Base-by-base conservation (phyloP, 208 protist species). In the Angomonas deanei region DNA sequence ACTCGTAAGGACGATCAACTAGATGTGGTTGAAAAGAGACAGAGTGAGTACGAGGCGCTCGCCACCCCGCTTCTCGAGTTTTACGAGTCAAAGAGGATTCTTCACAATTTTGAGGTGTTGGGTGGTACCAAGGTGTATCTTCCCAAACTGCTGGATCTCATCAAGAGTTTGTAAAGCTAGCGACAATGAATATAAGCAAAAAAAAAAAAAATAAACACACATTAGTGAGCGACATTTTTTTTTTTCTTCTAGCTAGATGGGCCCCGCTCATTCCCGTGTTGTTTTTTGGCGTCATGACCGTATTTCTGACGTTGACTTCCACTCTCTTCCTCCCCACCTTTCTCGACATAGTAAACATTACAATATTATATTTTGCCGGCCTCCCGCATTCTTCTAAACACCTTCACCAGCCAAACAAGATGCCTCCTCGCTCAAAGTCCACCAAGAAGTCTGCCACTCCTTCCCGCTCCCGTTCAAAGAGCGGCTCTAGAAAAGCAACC, bases 61-160 rank as follows among this genome's bases (percentile, higher is more conserved):
- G 70, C 88, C 13, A 47, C 55, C 31, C 88, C 88, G 4, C 50
- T 94, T 5, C 65, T 87, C 2, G 34, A 64, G 2, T 92, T 86
- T 50, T 94, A 94, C 66, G 21, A 58, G n/a, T 56, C 77, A 6
- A 78, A 88, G 48, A 64, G 71, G 28, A 53, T 88, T 33, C 53
- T 92, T 23, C 74, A 81, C 61, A 66, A 82, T 36, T 94, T 94
- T 38, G 56, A 64, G 1, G 76, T 94, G 17, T 73, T 91, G 0
- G 88, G 83, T 28, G 76, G 83, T 23, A 72, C 78, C 15, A 88
- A 86, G 62, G 52, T 61, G 63, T 91, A 88, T 42, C 53, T 91
- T 6, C 84, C 86, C 2, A 88, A 80, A 56, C 70, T 92, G 23
- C 47, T 94, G 2, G 72, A 88, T 21, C 58, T 92, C 26, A 81